phyloP scores from a whole-genome alignment of 2,329 filamentous ascomycete species.

The Ascochyta rabiei region DNA sequence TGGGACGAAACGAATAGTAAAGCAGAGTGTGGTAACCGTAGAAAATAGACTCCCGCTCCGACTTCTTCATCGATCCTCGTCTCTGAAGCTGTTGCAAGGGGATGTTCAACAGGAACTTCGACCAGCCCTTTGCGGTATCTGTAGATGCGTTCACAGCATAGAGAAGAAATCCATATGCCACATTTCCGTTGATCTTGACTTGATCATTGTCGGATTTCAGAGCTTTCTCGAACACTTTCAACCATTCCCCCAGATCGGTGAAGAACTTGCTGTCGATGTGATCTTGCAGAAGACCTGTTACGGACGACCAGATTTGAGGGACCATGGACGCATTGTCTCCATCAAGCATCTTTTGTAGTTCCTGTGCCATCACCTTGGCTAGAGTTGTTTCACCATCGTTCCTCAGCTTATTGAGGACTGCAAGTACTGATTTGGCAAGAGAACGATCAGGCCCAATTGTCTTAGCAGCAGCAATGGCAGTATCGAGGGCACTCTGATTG shows the following conservation, averaged over 20 bases:
- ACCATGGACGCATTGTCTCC: slow-evolving; percentile 69
- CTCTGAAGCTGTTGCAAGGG: slow-evolving; percentile 36
- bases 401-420: slow-evolving; percentile 63
- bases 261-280: slow-evolving; percentile 67
- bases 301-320: slow-evolving; percentile 86
- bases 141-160: slow-evolving; percentile 73
- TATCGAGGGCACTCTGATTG: slow-evolving; percentile 72
- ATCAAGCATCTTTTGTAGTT: slow-evolving; percentile 64
- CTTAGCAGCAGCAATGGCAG: slow-evolving; percentile 74
- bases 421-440: slow-evolving; percentile 69
- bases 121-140: slow-evolving; percentile 55
- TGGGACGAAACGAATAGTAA: slow-evolving; percentile 66
- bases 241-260: slow-evolving; percentile 75
- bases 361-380: slow-evolving; percentile 67
- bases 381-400: slow-evolving; percentile 61
- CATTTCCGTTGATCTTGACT: slow-evolving; percentile 71
- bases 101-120: slow-evolving; percentile 38
- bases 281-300: slow-evolving; percentile 76
- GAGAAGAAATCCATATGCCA: slow-evolving; percentile 85
- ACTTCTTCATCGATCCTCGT: slow-evolving; percentile 69
- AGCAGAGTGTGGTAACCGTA: slow-evolving; percentile 70
- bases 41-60: slow-evolving; percentile 65
- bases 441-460: slow-evolving; percentile 71
- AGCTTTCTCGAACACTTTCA: slow-evolving; percentile 78
- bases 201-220: slow-evolving; percentile 78